phyloP scores from a whole-genome alignment of 140 eudicot genomes.

The Oenanthe javanica region DNA sequence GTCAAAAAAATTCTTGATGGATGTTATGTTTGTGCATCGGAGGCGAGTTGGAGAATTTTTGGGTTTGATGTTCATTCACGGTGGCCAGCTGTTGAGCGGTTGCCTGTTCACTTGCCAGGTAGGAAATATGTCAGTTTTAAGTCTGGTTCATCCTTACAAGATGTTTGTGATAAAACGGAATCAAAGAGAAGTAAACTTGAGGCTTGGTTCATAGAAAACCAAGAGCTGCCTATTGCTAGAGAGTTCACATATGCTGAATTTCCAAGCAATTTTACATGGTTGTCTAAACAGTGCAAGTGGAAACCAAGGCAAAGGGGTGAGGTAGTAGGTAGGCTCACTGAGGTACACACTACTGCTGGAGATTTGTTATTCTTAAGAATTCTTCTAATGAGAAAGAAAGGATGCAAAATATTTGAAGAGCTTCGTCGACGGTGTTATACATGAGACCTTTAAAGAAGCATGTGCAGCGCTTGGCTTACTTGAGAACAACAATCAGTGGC shows the following conservation, averaged over 20 bases:
- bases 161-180: too few species aligned
- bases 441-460: not conserved
- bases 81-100: not conserved
- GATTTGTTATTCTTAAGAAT: not conserved
- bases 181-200: not conserved
- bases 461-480: not conserved
- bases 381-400: not conserved
- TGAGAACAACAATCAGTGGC: not conserved
- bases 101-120: not conserved
- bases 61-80: not conserved
- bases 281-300: not conserved
- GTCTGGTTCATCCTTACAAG: too few species aligned
- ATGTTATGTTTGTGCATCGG: not conserved
- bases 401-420: not conserved
- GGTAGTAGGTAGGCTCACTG: not conserved
- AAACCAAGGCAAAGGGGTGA: not conserved
- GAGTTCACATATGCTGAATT: not conserved
- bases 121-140: too few species aligned
- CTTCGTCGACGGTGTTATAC: not conserved
- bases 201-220: not conserved
- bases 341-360: not conserved
- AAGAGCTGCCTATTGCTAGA: not conserved
- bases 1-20: not conserved
- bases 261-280: not conserved
- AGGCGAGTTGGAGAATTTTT: not conserved